phyloP scores from a whole-genome alignment of 768 basidiomycete genomes.

The Mrakia hoshinonis region DNA sequence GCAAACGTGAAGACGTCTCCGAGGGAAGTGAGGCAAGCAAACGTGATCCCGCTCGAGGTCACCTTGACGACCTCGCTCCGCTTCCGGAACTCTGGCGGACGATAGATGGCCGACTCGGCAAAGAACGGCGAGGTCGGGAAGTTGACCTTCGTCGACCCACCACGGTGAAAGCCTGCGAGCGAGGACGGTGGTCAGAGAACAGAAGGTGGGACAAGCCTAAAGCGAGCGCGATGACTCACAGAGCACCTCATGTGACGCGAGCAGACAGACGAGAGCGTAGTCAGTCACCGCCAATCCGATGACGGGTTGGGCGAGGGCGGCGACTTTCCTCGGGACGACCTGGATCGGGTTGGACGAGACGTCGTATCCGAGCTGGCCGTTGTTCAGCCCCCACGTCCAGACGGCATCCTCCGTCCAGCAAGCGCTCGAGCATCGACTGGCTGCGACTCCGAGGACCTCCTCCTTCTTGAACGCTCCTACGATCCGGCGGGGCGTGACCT shows the following conservation, averaged over 20 bases:
- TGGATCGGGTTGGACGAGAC: slow-evolving; percentile 59
- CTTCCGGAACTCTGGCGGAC: slow-evolving; percentile 66
- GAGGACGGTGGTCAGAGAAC: too few relatives aligned
- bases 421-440: slow-evolving; percentile 74
- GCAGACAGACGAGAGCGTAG: slow-evolving; percentile 67
- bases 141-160: slow-evolving; percentile 39
- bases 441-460: slow-evolving; percentile 67
- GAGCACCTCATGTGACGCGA: slow-evolving; percentile 69
- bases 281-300: slow-evolving; percentile 73
- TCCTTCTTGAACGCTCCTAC: slow-evolving; percentile 69
- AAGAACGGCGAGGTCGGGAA: slow-evolving; percentile 74
- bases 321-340: slow-evolving; percentile 66
- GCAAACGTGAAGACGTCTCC: slow-evolving; percentile 89
- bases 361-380: slow-evolving; percentile 85
- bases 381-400: slow-evolving; percentile 76
- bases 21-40: slow-evolving; percentile 71
- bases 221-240: slow-evolving; percentile 17
- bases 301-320: slow-evolving; percentile 63
- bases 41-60: slow-evolving; percentile 63
- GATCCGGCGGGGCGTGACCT: slow-evolving; percentile 65
- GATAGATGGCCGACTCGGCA: slow-evolving; percentile 62
- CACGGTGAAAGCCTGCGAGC: background rate
- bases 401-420: slow-evolving; percentile 63
- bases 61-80: slow-evolving; percentile 70
- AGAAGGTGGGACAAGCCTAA: background rate